phyloP scores from a whole-genome alignment of 2,329 filamentous ascomycete species.

The Aureobasidium namibiae region DNA sequence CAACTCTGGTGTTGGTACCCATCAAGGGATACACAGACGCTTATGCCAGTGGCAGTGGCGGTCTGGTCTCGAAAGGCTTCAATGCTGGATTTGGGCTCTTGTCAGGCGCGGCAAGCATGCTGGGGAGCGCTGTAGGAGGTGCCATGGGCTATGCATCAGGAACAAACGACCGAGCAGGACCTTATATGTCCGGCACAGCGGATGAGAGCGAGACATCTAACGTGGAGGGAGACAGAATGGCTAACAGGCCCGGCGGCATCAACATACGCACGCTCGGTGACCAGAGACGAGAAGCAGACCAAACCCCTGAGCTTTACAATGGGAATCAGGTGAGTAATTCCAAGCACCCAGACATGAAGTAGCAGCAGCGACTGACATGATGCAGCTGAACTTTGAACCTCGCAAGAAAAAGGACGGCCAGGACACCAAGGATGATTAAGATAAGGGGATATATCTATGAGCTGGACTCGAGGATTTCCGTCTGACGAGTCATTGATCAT shows the following conservation, averaged over 20 bases:
- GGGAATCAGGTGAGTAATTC: constrained; percentile 66
- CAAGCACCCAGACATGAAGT: constrained; percentile 20
- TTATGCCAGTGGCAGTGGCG: constrained; percentile 37
- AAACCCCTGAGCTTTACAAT: constrained; percentile 70
- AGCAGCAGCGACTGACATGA: constrained; percentile 13
- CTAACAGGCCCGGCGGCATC: constrained; percentile 21
- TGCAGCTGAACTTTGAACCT: constrained; percentile 61
- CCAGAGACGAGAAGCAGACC: constrained; percentile 33
- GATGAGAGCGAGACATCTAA: constrained; percentile 17
- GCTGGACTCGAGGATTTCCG: background rate
- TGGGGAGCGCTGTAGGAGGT: constrained; percentile 26
- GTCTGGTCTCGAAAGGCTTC: constrained; percentile 20
- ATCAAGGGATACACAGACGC: constrained; percentile 54
- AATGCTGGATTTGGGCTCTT: constrained; percentile 30
- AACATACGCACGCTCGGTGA: constrained; percentile 40
- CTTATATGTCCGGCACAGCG: constrained; percentile 22
- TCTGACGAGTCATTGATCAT: background rate
- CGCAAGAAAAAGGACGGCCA: constrained; percentile 50
- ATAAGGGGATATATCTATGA: constrained; percentile 8
- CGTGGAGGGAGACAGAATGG: constrained; percentile 19
- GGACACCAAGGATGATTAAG: constrained; percentile 22
- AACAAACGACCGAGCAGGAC: constrained; percentile 11
- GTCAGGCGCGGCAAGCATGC: constrained; percentile 26
- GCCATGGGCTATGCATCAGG: constrained; percentile 17
- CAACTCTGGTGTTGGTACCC: constrained; percentile 74